Evolutionary conservation across 169 alveolate genomes (phyloP), one percentile per base, ranked within the genome.

Genomic region (Cryptosporidium canis): DNA sequence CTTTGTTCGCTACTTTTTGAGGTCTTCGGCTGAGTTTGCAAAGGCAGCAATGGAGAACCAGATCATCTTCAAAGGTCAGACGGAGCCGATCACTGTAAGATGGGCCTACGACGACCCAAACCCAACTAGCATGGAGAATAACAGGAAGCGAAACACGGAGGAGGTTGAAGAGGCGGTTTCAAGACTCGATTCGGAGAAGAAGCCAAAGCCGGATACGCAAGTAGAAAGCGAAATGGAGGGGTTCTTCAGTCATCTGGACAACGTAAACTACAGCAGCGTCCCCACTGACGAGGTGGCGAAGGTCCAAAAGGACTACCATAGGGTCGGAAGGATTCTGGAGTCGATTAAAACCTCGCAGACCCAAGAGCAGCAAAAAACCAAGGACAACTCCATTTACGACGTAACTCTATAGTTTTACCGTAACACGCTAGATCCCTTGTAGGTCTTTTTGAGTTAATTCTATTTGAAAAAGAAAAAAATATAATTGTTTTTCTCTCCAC

Each of bases 21-120:
- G 99, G 77, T 97, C 98, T 31, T 96, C 93, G 72, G 99, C 99
- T 0, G 99, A 98, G 93, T 98, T 97, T 90, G 99, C 99, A 0
- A 98, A 97, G 90, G 99, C 97, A 82, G 99, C 99, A 0, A 97
- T 98, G 99, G 94, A 96, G 43, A 97, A 97, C 65, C 98, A 98
- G 72, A 94, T 97, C 1, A 71, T 98, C 47, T 98, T 94, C 33
- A 95, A 92, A 44, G 96, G 96, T 27, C 91, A 94, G 44, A 90
- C 93, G 0, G 99, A 98, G 47, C 96, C 95, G 14, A 85, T 98
- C 9, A 91, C 93, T 55, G 97, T 98, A 29, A 97, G 95, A 64
- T 98, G 99, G 99, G 99, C 99, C 4, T 90, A 94, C 83, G 96
- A 95, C 31, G 96, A 94, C 90, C 95, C 95, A 1, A 85, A 92